Evolutionary conservation across 2,329 filamentous ascomycete species (phyloP), one percentile per base, ranked within the genome.

Genomic region (Graphiopsis chlorocephala): DNA sequence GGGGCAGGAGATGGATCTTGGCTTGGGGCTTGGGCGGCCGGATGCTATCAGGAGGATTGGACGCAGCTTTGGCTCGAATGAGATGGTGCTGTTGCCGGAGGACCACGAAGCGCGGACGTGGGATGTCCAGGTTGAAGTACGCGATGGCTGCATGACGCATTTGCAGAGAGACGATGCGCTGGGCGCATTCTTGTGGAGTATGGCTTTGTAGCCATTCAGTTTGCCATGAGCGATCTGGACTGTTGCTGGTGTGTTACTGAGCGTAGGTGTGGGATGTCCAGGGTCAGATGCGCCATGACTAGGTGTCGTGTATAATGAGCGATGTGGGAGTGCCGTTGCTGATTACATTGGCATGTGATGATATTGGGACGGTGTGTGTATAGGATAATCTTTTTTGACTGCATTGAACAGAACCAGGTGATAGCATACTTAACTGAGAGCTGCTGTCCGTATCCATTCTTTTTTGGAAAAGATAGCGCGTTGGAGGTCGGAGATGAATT

Each of bases 121-220:
- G 70, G 70, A 71, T 35, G 69, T 72, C 14, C 55, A 64, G 48
- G 66, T 71, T n/a, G 65, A 68, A 42, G 11, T 71, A 60, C 61
- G 61, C 12, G 55, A 66, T 26, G 52, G 63, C 4, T 59, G 52
- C 12, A 70, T 71, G 66, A 55, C 60, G 26, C 23, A 42, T 7
- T 15, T 72, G 42, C 20, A 68, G 23, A 60, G 62, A 26, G 71
- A 72, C 65, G 62, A 52, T 1, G 3, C 12, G 20, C 28, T 64
- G 42, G n/a, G 53, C 12, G 8, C 5, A 4, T 56, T 56, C 25
- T 53, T 53, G 17, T 20, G 7, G 26, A 29, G 17, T n/a, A 4
- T 53, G 12, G 50, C 50, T 31, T 23, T 20, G n/a, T 45, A 45
- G 38, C 12, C n/a, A n/a, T 1, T 45, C 7, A 10, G 38, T 23